A percentile compares a stretch with the other conserved stretches of the same genome.
phyloP scores from a whole-genome alignment of 768 basidiomycete genomes.

The Mycena haematopus region DNA sequence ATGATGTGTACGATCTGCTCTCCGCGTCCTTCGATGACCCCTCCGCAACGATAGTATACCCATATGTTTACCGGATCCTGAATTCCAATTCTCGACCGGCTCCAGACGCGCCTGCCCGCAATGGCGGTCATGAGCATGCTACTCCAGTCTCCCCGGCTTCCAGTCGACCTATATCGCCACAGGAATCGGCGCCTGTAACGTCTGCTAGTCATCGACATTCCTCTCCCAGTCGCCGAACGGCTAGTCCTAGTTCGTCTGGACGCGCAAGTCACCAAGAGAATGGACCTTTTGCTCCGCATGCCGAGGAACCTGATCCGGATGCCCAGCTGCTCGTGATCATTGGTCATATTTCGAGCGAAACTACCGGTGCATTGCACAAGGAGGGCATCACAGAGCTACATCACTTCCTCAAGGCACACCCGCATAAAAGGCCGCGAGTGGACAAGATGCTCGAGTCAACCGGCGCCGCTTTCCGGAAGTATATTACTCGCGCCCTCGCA shows the following conservation, averaged over 20 bases:
- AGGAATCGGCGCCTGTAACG: slow-evolving; percentile 57
- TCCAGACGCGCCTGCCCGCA: slow-evolving; percentile 43
- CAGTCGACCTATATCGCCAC: slow-evolving; percentile 76
- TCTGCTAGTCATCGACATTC: slow-evolving; percentile 61
- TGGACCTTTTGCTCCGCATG: slow-evolving; percentile 55
- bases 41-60: slow-evolving; percentile 97
- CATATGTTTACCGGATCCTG: slow-evolving; percentile 91
- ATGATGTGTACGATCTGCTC: slow-evolving; percentile 90
- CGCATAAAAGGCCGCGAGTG: slow-evolving; percentile 80
- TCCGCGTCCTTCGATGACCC: slow-evolving; percentile 92
- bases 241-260: slow-evolving; percentile 67
- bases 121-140: slow-evolving; percentile 43
- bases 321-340: slow-evolving; percentile 83
- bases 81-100: slow-evolving; percentile 65
- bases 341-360: slow-evolving; percentile 87
- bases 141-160: slow-evolving; percentile 62
- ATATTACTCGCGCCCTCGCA: slow-evolving; percentile 86
- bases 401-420: slow-evolving; percentile 90
- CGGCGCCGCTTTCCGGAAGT: slow-evolving; percentile 89
- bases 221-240: slow-evolving; percentile 61
- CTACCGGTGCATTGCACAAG: slow-evolving; percentile 87
- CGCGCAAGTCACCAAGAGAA: slow-evolving; percentile 58
- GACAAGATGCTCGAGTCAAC: slow-evolving; percentile 91
- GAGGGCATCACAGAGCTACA: slow-evolving; percentile 95
- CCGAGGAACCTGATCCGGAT: slow-evolving; percentile 87